phyloP scores from a whole-genome alignment of 2,329 filamentous ascomycete species.

The Neurospora sp. region DNA sequence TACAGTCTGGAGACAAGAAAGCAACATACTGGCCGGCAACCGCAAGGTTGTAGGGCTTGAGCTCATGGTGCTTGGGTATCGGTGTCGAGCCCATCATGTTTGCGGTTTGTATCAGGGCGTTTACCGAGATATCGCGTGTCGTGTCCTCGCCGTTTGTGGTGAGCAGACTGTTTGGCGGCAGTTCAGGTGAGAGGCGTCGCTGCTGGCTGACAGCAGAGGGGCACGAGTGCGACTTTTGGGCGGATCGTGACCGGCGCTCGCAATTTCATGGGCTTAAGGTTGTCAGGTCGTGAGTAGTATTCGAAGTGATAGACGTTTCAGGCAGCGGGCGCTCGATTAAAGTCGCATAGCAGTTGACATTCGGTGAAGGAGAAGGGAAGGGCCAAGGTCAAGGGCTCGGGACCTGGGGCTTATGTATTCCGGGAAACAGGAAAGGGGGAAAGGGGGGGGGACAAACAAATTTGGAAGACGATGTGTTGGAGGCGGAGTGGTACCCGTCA shows the following conservation, averaged over 20 bases:
- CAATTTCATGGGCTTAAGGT: not conserved
- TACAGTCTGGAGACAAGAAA: not conserved
- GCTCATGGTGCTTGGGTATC: conserved; percentile 48
- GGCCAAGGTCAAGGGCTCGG: not conserved
- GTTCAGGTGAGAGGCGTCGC: not conserved
- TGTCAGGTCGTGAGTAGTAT: not conserved
- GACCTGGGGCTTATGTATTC: not conserved
- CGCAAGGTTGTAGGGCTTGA: conserved; percentile 63
- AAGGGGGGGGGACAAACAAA: not conserved
- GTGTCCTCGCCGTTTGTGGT: not conserved
- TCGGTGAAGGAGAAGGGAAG: not conserved
- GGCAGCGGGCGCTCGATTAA: not conserved
- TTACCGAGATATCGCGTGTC: not conserved
- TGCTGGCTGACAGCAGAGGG: not conserved
- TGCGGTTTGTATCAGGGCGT: conserved; percentile 1
- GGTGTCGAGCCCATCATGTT: conserved; percentile 21
- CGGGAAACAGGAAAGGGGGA: too few species aligned
- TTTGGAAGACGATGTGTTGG: not conserved
- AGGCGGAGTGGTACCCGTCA: not conserved
- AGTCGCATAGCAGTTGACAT: not conserved
- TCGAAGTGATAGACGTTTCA: not conserved
- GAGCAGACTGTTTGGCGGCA: not conserved
- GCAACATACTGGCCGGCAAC: conserved; percentile 74
- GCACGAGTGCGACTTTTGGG: not conserved
- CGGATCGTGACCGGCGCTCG: not conserved